phyloP scores from a whole-genome alignment of 2,329 filamentous ascomycete genomes.

The Exophiala phaeomuriformis region DNA sequence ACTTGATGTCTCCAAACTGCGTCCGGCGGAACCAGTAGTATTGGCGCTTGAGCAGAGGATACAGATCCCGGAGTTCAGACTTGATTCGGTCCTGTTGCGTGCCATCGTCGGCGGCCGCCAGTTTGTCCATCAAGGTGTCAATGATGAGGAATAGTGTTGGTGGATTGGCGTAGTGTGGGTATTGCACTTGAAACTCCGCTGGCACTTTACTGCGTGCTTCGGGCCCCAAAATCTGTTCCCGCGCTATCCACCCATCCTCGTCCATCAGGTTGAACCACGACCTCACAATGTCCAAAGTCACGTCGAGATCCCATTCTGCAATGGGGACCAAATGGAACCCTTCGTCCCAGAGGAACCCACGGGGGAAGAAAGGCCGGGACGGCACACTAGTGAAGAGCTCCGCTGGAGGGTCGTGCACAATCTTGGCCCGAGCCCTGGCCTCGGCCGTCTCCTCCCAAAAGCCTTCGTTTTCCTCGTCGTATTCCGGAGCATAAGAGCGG shows the following conservation, averaged over 20 bases:
- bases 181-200: slow-evolving; percentile 84
- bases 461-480: slow-evolving; percentile 88
- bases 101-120: slow-evolving; percentile 37
- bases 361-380: slow-evolving; percentile 89
- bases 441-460: slow-evolving; percentile 91
- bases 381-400: slow-evolving; percentile 89
- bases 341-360: slow-evolving; percentile 97
- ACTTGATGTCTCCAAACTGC: slow-evolving; percentile 80
- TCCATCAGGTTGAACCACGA: slow-evolving; percentile 98
- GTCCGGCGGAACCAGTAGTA: slow-evolving; percentile 94
- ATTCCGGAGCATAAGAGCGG: slow-evolving; percentile 82
- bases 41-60: slow-evolving; percentile 79
- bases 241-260: slow-evolving; percentile 92
- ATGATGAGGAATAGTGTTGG: slow-evolving; percentile 89
- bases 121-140: slow-evolving; percentile 73
- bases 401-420: slow-evolving; percentile 69
- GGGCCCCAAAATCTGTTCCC: slow-evolving; percentile 85
- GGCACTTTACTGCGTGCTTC: slow-evolving; percentile 96
- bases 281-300: slow-evolving; percentile 77
- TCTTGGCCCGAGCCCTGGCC: slow-evolving; percentile 61
- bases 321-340: slow-evolving; percentile 91
- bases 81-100: slow-evolving; percentile 28
- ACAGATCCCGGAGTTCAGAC: slow-evolving; percentile 58
- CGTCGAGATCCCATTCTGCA: slow-evolving; percentile 86
- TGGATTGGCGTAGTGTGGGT: slow-evolving; percentile 95